These are phyloP conservation scores for Colletotrichum sp. DNA, from an alignment of 2,329 filamentous ascomycete species.

Conservation along the genomic window DNA sequence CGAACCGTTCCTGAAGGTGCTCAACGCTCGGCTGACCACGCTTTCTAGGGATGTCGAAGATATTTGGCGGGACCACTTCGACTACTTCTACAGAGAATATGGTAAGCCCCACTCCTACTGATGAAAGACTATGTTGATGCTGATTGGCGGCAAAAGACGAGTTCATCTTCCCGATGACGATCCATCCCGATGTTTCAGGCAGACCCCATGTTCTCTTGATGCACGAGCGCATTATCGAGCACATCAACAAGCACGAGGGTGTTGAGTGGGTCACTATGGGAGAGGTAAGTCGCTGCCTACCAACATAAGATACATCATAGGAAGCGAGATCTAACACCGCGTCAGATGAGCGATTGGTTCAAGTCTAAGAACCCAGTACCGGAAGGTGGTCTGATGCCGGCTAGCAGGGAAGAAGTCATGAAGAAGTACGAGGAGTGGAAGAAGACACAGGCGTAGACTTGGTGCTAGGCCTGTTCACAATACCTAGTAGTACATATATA, in stretches of 20 bases:
- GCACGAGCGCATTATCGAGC: slow-evolving; percentile 73
- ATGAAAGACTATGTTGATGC: background rate
- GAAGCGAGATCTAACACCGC: background rate
- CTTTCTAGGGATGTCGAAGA: slow-evolving; percentile 59
- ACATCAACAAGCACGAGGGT: slow-evolving; percentile 66
- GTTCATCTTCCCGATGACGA: slow-evolving; percentile 79
- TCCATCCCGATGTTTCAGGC: slow-evolving; percentile 76
- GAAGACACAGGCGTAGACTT: slow-evolving; percentile 1
- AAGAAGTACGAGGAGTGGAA: slow-evolving; percentile 19
- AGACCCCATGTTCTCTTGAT: slow-evolving; percentile 75
- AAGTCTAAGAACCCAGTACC: slow-evolving; percentile 67
- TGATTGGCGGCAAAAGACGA: slow-evolving; percentile 51
- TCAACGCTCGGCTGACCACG: fast-evolving
- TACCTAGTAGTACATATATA: background rate
- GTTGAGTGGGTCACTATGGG: slow-evolving; percentile 74
- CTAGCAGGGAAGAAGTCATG: slow-evolving; percentile 28
- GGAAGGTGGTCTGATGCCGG: slow-evolving; percentile 65
- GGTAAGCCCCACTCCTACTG: background rate
- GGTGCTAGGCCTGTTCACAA: background rate
- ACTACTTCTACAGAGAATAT: slow-evolving; percentile 78
- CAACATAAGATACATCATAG: too few relatives aligned
- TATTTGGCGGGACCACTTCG: slow-evolving; percentile 70
- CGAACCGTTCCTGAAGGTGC: fast-evolving
- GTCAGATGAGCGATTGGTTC: slow-evolving; percentile 71
- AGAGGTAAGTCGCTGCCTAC: slow-evolving; percentile 34